These are phyloP conservation scores for Aspergillus steynii DNA, from an alignment of 495 filamentous ascomycete genomes.

Conservation along the genomic window DNA sequence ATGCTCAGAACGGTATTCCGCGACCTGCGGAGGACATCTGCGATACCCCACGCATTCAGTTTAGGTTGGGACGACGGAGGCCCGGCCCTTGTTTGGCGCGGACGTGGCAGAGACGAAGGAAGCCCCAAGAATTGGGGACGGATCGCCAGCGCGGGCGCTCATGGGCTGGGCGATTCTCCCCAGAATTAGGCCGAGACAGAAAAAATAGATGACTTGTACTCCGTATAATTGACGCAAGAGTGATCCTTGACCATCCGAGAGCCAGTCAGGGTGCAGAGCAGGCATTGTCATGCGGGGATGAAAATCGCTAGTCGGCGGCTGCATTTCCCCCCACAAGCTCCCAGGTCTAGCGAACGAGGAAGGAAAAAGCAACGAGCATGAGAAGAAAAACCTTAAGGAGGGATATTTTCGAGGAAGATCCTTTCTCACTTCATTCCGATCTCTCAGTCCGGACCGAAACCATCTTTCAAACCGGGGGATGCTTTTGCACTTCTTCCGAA, in stretches of 20 bases:
- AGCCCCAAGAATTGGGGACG: no score
- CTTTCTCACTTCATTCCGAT: conserved; percentile 12
- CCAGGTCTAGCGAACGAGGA: conserved; percentile 3
- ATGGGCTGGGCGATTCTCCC: background rate
- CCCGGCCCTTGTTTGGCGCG: background rate
- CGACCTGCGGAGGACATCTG: background rate
- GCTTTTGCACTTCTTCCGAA: background rate
- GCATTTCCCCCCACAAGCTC: conserved; percentile 18
- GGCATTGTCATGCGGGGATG: conserved; percentile 20
- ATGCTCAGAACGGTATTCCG: background rate
- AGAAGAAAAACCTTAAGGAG: conserved; percentile 9
- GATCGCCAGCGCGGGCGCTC: no score
- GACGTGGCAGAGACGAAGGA: no score
- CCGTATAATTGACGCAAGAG: conserved; percentile 6
- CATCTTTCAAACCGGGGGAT: conserved; percentile 6
- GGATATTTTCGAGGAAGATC: background rate
- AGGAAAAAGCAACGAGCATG: conserved; percentile 14
- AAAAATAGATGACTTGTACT: background rate
- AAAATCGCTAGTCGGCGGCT: conserved; percentile 15
- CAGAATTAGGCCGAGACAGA: background rate
- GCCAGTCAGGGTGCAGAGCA: conserved; percentile 1
- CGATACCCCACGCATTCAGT: background rate
- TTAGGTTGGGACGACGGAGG: background rate
- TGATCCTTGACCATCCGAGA: background rate
- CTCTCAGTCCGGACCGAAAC: conserved; percentile 16